Evolutionary conservation across 306 rosid species (phyloP), one percentile per base, ranked within the genome.

Genomic region (Amphicarpaea edgeworthii): DNA sequence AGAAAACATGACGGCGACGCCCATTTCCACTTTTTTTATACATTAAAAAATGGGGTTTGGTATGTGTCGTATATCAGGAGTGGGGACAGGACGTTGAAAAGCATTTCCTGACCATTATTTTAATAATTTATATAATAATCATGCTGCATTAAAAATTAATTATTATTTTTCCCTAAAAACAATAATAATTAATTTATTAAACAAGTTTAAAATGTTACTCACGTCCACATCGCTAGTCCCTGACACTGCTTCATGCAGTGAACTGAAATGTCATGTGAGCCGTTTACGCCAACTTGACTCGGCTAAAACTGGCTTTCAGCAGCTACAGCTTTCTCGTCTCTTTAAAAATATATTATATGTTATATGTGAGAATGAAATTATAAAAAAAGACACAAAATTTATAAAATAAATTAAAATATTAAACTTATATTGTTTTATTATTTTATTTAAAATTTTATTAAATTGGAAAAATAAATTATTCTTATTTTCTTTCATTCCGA

Each of bases 201-300:
- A 72, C 11, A 55, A 72, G 5, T 38, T 54, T 23, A 55, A 72
- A 43, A 60, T 30, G 6, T 73, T 50, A 73, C 34, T 73, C 26
- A 45, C 47, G 78, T 73, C 78, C 60, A 46, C 59, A 73, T 73
- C 78, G 1, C 5, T 10, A 8, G 28, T 6, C 43, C 55, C 77
- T 41, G 57, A 15, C 51, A 43, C 40, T 12, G 76, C 38, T 8
- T 41, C 26, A 32, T 38, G 37, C 77, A 21, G 26, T 21, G 17
- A 8, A 54, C 14, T 55, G 65, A 8, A 54, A 21, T 55, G 65
- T 23, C 66, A 55, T 40, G n/a, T 41, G 42, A 71, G 65, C 76
- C 54, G 12, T n/a, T 21, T 42, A 26, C 4, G 58, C 68, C 8
- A n/a, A 42, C 23, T 40, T 6, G 26, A 54, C 68, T 41, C 68